A percentile compares a stretch with the other conserved stretches of the same genome.
phyloP scores from a whole-genome alignment of 768 basidiomycete genomes.

The Psilocybe tampanensis region DNA sequence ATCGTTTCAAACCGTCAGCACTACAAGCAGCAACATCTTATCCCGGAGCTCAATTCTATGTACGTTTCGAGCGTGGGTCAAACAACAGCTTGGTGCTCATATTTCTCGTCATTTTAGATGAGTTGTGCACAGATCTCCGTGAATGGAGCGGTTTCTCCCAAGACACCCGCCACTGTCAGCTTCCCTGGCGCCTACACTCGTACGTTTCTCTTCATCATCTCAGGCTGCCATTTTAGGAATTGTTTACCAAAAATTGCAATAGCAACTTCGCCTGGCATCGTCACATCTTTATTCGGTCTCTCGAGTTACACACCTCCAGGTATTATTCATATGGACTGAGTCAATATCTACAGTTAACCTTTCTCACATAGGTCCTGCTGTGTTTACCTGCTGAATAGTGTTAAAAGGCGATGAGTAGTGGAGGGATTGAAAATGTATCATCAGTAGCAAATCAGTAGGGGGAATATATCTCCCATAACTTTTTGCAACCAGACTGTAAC shows the following conservation, averaged over 20 bases:
- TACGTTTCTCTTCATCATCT: slow-evolving; percentile 5
- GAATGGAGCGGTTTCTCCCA: slow-evolving; percentile 30
- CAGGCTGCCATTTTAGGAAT: not conserved
- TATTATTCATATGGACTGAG: slow-evolving; percentile 17
- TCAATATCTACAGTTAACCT: not conserved
- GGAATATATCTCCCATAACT: no score
- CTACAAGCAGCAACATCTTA: slow-evolving; percentile 28
- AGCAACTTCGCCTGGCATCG: slow-evolving; percentile 45
- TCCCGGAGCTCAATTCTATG: slow-evolving; percentile 62
- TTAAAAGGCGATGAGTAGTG: not conserved
- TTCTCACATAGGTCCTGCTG: slow-evolving; percentile 28
- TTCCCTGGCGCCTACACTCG: slow-evolving; percentile 49
- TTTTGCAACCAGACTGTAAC: no score
- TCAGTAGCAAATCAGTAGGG: no score
- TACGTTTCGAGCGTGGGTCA: slow-evolving; percentile 25
- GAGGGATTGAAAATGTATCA: no score
- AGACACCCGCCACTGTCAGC: slow-evolving; percentile 38
- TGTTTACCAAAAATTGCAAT: not conserved
- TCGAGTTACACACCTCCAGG: slow-evolving; percentile 40
- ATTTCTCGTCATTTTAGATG: slow-evolving; percentile 32
- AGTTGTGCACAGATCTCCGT: slow-evolving; percentile 48
- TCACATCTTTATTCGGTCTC: slow-evolving; percentile 39
- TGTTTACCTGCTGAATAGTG: slow-evolving; percentile 29
- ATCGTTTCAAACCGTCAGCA: not conserved
- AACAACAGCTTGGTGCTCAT: no score